Evolutionary conservation across 176 grass and related monocot genomes (phyloP).

Genomic region (Calamus simplicifolius): DNA sequence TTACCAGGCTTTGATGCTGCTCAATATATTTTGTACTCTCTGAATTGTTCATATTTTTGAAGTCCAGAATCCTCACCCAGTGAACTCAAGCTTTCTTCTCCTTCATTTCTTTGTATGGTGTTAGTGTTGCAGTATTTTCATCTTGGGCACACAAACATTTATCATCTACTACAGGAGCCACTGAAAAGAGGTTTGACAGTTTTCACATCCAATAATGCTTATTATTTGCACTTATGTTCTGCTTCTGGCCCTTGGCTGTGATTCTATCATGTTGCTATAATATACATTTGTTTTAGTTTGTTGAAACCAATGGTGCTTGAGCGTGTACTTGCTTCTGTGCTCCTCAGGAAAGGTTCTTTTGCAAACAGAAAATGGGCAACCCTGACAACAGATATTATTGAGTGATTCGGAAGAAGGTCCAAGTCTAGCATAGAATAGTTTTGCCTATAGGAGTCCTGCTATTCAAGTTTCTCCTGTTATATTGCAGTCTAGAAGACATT

Average conservation of each 20-base stretch:
- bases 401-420: constrained; percentile 35
- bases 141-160: constrained; percentile 51
- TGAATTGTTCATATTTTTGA: background rate
- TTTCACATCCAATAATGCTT: background rate
- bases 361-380: constrained; percentile 63
- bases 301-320: constrained; percentile 76
- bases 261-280: too few relatives aligned
- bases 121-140: constrained; percentile 76
- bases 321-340: constrained; percentile 61
- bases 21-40: background rate
- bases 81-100: background rate
- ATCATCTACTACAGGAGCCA: constrained; percentile 28
- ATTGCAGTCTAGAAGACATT: constrained; percentile 72
- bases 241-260: too few relatives aligned
- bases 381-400: constrained; percentile 71
- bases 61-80: too few relatives aligned
- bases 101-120: constrained; percentile 9
- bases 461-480: background rate
- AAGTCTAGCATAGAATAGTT: background rate
- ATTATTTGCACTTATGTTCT: too few relatives aligned
- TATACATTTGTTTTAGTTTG: constrained; percentile 27
- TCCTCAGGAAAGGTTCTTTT: constrained; percentile 69
- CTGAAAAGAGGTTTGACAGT: constrained; percentile 46
- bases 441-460: constrained; percentile 10
- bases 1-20: too few relatives aligned